These are phyloP conservation scores for Candida hispaniensis DNA, from an alignment of 805 yeast species.

Conservation along the genomic window DNA sequence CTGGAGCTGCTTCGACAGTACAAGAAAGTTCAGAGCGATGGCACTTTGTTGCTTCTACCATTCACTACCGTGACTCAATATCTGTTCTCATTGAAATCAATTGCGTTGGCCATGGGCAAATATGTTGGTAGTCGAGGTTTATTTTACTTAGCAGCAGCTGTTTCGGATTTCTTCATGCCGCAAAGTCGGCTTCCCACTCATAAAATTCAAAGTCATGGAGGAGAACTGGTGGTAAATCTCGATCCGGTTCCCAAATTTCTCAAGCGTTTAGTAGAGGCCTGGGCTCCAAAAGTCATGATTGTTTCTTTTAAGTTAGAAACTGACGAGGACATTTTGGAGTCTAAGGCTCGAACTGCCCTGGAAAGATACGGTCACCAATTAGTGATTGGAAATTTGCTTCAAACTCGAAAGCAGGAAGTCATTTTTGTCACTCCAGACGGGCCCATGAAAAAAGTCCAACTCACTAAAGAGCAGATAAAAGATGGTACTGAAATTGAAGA, in stretches of 20 bases:
- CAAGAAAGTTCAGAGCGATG: conserved; percentile 37
- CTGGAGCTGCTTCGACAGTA: conserved; percentile 44
- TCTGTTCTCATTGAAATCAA: conserved; percentile 63
- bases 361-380: conserved; percentile 82
- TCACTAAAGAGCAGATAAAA: conserved; percentile 35
- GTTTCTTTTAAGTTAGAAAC: conserved; percentile 92
- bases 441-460: conserved; percentile 25
- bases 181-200: conserved; percentile 79
- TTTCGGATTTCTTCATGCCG: conserved; percentile 91
- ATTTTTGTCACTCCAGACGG: conserved; percentile 62
- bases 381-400: conserved; percentile 87
- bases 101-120: conserved; percentile 49
- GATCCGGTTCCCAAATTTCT: conserved; percentile 96
- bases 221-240: conserved; percentile 69
- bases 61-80: conserved; percentile 95
- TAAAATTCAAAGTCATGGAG: conserved; percentile 78
- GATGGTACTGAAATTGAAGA: conserved; percentile 59
- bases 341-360: conserved; percentile 70
- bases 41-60: conserved; percentile 59
- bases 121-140: conserved; percentile 36
- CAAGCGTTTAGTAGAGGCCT: conserved; percentile 72
- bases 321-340: conserved; percentile 55
- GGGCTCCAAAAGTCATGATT: conserved; percentile 95
- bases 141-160: conserved; percentile 94
- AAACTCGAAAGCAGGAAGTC: conserved; percentile 78